These are phyloP conservation scores for Waltergamsia citrina DNA, from an alignment of 2,329 filamentous ascomycete species.

Conservation along the genomic window DNA sequence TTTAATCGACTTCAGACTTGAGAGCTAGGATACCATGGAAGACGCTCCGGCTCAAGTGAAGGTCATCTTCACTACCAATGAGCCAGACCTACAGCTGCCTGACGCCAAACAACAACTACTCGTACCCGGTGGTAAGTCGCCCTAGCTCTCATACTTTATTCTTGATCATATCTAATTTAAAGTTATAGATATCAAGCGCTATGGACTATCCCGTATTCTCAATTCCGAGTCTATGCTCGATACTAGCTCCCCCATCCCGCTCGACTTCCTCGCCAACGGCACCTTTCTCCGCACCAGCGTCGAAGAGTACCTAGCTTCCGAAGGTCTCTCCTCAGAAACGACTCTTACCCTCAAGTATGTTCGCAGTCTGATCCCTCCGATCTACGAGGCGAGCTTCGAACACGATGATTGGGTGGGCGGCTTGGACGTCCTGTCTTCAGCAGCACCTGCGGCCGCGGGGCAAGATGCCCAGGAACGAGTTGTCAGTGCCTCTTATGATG, in stretches of 20 bases:
- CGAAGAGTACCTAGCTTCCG: conserved; percentile 78
- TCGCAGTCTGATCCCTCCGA: conserved; percentile 78
- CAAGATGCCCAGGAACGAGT: conserved; percentile 42
- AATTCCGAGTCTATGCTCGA: conserved; percentile 65
- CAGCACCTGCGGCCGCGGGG: conserved; percentile 47
- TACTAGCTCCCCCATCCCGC: conserved; percentile 57
- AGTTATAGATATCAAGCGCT: conserved; percentile 52
- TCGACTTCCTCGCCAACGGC: conserved; percentile 95
- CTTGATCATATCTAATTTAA: conserved; percentile 5
- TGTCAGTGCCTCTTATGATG: conserved; percentile 90
- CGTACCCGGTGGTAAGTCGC: conserved; percentile 44
- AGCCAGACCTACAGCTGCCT: conserved; percentile 51
- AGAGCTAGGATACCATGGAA: conserved; percentile 2
- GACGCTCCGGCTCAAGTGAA: conserved; percentile 45
- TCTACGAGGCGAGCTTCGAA: conserved; percentile 85
- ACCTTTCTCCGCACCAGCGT: conserved; percentile 82
- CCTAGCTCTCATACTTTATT: background rate
- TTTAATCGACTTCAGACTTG: too few relatives aligned
- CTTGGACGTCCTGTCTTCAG: conserved; percentile 69
- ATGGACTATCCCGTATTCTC: conserved; percentile 60
- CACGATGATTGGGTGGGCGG: conserved; percentile 96
- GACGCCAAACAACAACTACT: conserved; percentile 53
- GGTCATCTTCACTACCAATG: conserved; percentile 58
- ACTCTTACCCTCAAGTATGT: conserved; percentile 89
- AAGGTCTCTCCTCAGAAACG: conserved; percentile 82